Conservation (phyloP, 257 asterid species). For the Solanum appendiculatum region DNA sequence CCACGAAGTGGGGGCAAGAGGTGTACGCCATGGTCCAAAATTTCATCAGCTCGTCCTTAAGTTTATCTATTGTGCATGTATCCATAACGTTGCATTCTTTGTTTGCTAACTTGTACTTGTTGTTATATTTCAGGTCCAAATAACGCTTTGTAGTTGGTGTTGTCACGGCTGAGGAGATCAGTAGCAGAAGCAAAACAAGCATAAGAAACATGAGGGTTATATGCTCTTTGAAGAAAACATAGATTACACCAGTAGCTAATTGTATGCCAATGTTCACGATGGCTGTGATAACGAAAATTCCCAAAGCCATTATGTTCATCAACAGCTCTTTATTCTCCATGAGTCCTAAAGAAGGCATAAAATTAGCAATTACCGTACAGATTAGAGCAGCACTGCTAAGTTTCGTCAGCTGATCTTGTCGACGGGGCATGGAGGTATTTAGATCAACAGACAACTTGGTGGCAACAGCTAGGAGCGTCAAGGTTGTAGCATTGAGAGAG, state of each 20-base stretch:
- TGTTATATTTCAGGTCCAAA: slow-evolving; percentile 42
- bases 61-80: slow-evolving; percentile 16
- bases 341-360: slow-evolving; percentile 65
- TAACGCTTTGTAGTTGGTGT: slow-evolving; percentile 44
- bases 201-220: slow-evolving; percentile 30
- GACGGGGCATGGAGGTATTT: slow-evolving; percentile 70
- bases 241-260: slow-evolving; percentile 62
- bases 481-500: slow-evolving; percentile 75
- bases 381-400: slow-evolving; percentile 58
- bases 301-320: slow-evolving; percentile 60
- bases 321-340: slow-evolving; percentile 50
- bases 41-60: slow-evolving; percentile 41
- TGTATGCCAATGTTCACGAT: slow-evolving; percentile 57
- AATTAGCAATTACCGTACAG: slow-evolving; percentile 54
- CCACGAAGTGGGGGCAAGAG: slow-evolving; percentile 65
- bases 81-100: slow-evolving; percentile 19
- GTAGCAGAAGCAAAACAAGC: slow-evolving; percentile 36
- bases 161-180: slow-evolving; percentile 44
- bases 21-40: slow-evolving; percentile 95
- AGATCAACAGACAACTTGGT: slow-evolving; percentile 73
- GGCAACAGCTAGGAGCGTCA: slow-evolving; percentile 52
- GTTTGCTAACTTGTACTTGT: slow-evolving; percentile 22
- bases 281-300: slow-evolving; percentile 52
- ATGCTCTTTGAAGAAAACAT: slow-evolving; percentile 49
- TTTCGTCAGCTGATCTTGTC: slow-evolving; percentile 57